These are phyloP conservation scores for Musa troglodytarum DNA, from an alignment of 176 grass and related monocot species.

Conservation along the genomic window DNA sequence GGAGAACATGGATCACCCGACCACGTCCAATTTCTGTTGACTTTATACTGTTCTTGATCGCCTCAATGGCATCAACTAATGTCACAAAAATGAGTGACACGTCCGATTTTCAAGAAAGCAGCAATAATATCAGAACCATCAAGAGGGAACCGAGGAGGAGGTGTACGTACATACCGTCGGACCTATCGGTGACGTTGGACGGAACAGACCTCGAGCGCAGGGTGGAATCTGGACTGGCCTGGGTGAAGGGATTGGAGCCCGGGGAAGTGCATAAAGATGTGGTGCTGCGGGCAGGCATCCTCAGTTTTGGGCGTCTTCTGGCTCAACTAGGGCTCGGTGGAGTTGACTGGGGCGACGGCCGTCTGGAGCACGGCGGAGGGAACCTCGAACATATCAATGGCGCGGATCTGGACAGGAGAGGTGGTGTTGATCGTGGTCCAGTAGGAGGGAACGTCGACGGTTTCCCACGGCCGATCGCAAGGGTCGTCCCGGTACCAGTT, in stretches of 20 bases:
- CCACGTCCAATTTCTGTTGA: constrained; percentile 43
- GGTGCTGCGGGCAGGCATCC: constrained; percentile 18
- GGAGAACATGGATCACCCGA: constrained; percentile 54
- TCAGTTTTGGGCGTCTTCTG: background rate
- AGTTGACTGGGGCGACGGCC: constrained; percentile 25
- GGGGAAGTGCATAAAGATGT: constrained; percentile 26
- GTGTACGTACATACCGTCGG: background rate
- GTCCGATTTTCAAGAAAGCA: background rate
- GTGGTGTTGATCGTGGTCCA: constrained; percentile 14
- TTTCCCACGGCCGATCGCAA: constrained; percentile 14
- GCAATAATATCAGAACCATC: background rate
- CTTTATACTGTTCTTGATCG: constrained; percentile 29
- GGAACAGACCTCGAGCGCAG: background rate
- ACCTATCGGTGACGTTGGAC: background rate
- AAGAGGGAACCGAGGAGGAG: background rate
- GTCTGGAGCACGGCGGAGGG: constrained; percentile 20
- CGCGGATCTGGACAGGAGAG: background rate
- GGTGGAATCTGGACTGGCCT: constrained; percentile 22
- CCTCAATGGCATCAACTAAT: constrained; percentile 37
- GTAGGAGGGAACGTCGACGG: background rate
- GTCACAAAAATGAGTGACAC: background rate
- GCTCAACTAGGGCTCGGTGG: constrained; percentile 23
- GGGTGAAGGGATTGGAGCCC: constrained; percentile 21
- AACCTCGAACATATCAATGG: constrained; percentile 14
- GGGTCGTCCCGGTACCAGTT: constrained; percentile 18